These are phyloP conservation scores for Mortierella hygrophila DNA, from an alignment of 192 early-diverging fungal species.

Conservation along the genomic window DNA sequence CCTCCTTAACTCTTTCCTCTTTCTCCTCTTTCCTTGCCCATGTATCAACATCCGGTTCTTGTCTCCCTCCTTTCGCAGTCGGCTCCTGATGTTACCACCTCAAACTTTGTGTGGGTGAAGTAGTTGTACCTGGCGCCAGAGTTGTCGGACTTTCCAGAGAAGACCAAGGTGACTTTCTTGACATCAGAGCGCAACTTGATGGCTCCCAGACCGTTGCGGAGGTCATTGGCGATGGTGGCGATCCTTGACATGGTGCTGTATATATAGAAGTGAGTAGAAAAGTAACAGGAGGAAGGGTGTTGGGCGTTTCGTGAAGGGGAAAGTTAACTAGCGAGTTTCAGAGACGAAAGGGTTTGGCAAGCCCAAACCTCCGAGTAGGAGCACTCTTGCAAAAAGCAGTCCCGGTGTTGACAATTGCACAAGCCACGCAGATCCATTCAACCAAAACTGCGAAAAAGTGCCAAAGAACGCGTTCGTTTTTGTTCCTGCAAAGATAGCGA, in stretches of 20 bases:
- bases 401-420: too few species aligned
- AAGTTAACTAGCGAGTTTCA: not conserved
- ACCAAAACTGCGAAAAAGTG: too few species aligned
- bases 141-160: constrained; percentile 59
- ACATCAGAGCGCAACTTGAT: constrained; percentile 57
- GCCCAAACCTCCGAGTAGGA: too few species aligned
- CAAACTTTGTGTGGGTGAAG: not conserved
- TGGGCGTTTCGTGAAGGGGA: not conserved
- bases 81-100: too few species aligned
- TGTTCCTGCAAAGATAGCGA: not conserved
- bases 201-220: constrained; percentile 65
- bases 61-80: too few species aligned
- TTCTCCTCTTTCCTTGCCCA: too few species aligned
- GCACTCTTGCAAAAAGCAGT: too few species aligned
- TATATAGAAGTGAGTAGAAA: not conserved
- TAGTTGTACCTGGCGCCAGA: constrained; percentile 63
- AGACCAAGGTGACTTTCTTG: constrained; percentile 64
- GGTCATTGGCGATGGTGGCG: constrained; percentile 37
- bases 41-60: too few species aligned
- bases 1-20: too few species aligned
- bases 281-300: not conserved
- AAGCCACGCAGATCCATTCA: too few species aligned
- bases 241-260: constrained; percentile 35
- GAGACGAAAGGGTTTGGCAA: too few species aligned
- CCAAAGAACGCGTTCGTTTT: not conserved